Evolutionary conservation across 2,329 filamentous ascomycete genomes (phyloP), one percentile per base, ranked within the genome.

Genomic region (Endoconidiophora polonica): DNA sequence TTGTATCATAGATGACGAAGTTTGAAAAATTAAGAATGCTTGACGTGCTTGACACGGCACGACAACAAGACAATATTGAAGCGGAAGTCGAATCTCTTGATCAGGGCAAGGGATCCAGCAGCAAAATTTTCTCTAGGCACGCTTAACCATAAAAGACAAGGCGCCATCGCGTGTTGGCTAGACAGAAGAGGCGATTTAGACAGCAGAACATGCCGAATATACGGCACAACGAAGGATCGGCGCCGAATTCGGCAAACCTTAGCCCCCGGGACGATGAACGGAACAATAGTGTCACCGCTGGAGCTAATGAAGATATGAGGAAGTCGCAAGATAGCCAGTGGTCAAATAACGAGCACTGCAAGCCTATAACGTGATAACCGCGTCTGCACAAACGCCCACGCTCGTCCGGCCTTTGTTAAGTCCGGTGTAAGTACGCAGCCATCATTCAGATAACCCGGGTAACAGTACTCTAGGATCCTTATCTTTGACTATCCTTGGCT

Each of bases 221-320:
- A 41, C 33, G 20, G 48, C 48, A 36, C 16, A 33, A 6, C 6
- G 14, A 18, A n/a, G 10, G 10, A n/a, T 44, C 50, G 50, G 50
- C 33, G 45, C 45, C 50, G 46, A 49, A 38, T 40, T 52, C 49
- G 44, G 49, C 48, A 55, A 44, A 46, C 14, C 44, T n/a, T 39
- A 18, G 37, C 37, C 23, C 29, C 26, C 6, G 29, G 29, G 29
- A 33, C 12, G 29, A 33, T 10, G 5, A 12, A 33, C 29, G 29
- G 29, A 33, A 33, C 29, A 33, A 33, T 33, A 33, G 29, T 33
- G 29, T 33, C 12, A 7, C 29, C 29, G 29, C 7, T 33, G 9
- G 29, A 33, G 29, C 29, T 12, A 33, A 33, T 33, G 7, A 33
- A 10, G 29, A 33, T 1, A 33, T 12, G 29, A 33, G 7, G 12